These are phyloP conservation scores for Raphanus hybrid DNA, from an alignment of 441 rosid genomes.

Conservation along the genomic window DNA sequence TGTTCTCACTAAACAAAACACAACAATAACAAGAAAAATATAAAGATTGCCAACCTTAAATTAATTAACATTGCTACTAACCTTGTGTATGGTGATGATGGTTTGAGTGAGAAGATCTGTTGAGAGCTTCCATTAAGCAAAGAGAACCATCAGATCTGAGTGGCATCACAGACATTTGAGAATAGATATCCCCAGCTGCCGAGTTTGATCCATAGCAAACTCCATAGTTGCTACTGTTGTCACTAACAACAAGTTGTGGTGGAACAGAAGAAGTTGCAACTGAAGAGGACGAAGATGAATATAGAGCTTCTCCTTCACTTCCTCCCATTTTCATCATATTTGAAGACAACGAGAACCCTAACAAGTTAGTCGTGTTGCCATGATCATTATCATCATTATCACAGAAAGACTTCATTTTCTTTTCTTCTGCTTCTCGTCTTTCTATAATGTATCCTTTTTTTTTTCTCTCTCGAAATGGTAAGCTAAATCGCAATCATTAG, in stretches of 20 bases:
- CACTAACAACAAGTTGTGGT: constrained; percentile 36
- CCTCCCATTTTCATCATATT: constrained; percentile 75
- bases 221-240: constrained; percentile 52
- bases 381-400: constrained; percentile 54
- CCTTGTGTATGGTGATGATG: constrained; percentile 36
- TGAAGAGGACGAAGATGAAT: constrained; percentile 40
- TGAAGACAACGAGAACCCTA: constrained; percentile 84
- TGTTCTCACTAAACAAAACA: constrained; percentile 42
- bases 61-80: constrained; percentile 35
- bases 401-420: constrained; percentile 67
- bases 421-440: constrained; percentile 35
- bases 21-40: constrained; percentile 4
- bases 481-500: constrained; percentile 68
- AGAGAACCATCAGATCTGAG: constrained; percentile 97
- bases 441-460: constrained; percentile 23
- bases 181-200: constrained; percentile 49
- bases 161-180: constrained; percentile 80
- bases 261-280: constrained; percentile 42
- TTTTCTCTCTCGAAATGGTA: constrained; percentile 30
- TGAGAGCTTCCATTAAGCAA: constrained; percentile 88
- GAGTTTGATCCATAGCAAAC: constrained; percentile 57
- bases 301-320: constrained; percentile 25
- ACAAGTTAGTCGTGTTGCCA: constrained; percentile 57
- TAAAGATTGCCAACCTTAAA: constrained; percentile 36
- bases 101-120: constrained; percentile 55